These are phyloP conservation scores for Globisporangium megalacanthum DNA, from an alignment of 352 stramenopile genomes.

Conservation along the genomic window DNA sequence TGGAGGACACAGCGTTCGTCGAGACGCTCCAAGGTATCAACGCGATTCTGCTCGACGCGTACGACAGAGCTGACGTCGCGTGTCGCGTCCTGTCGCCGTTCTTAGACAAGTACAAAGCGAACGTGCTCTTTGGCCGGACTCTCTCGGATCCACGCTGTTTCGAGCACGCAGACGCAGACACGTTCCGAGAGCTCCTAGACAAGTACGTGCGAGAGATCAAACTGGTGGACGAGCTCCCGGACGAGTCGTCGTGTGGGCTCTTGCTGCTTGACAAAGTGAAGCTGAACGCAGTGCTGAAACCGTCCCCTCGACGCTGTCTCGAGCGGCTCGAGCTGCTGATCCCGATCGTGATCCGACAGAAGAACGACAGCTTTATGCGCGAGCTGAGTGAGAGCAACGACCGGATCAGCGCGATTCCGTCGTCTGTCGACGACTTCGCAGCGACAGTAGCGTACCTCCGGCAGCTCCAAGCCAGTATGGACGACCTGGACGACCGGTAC, in stretches of 20 bases:
- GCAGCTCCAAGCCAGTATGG: conserved; percentile 41
- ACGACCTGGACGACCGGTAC: conserved; percentile 52
- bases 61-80: conserved; percentile 42
- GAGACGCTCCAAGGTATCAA: conserved; percentile 52
- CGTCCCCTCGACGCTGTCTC: conserved; percentile 58
- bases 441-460: conserved; percentile 50
- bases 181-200: conserved; percentile 52
- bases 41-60: conserved; percentile 48
- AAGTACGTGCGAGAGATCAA: conserved; percentile 60
- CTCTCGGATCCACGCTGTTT: conserved; percentile 25
- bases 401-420: conserved; percentile 62
- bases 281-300: conserved; percentile 57
- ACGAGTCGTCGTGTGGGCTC: conserved; percentile 39
- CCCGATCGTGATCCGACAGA: conserved; percentile 48
- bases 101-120: conserved; percentile 66
- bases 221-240: conserved; percentile 44
- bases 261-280: conserved; percentile 53
- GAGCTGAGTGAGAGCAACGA: conserved; percentile 56
- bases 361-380: conserved; percentile 52
- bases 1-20: conserved; percentile 60
- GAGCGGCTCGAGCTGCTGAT: conserved; percentile 50
- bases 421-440: conserved; percentile 66
- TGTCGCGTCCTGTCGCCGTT: conserved; percentile 63
- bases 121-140: conserved; percentile 49
- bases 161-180: conserved; percentile 32